These are phyloP conservation scores for Psophocarpus tetragonolobus DNA, from an alignment of 306 rosid species.

Conservation along the genomic window DNA sequence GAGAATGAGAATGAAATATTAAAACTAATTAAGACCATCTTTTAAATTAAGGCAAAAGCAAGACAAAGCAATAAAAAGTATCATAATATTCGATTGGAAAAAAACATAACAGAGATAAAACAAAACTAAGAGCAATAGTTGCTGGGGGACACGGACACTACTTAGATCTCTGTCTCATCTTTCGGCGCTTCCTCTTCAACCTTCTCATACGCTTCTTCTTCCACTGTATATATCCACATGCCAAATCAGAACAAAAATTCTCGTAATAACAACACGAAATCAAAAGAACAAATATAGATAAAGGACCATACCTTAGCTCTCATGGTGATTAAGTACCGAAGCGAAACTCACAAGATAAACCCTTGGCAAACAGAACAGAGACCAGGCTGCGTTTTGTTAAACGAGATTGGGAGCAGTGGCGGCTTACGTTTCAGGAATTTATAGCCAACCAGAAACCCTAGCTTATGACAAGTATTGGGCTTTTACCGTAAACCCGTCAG, in stretches of 20 bases:
- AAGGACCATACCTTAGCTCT: conserved; percentile 64
- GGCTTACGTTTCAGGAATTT: background rate
- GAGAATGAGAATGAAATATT: background rate
- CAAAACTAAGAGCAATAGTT: conserved; percentile 29
- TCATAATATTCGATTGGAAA: conserved; percentile 19
- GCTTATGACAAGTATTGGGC: conserved; percentile 4
- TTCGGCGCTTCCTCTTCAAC: conserved; percentile 93
- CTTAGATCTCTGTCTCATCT: conserved; percentile 96
- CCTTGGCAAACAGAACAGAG: background rate
- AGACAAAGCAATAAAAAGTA: background rate
- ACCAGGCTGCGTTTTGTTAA: background rate
- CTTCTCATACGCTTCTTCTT: conserved; percentile 98
- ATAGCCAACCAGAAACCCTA: conserved; percentile 45
- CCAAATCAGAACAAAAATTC: background rate
- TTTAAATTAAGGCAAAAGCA: background rate
- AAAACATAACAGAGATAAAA: background rate
- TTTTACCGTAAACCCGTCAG: background rate
- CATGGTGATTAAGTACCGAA: conserved; percentile 41
- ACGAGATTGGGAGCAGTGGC: background rate
- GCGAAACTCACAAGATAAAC: background rate
- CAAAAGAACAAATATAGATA: background rate
- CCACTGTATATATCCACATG: conserved; percentile 47
- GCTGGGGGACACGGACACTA: conserved; percentile 35
- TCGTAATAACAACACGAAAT: background rate
- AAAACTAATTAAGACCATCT: background rate